These are phyloP conservation scores for Linnemannia hyalina DNA, from an alignment of 192 early-diverging fungal species.

Conservation along the genomic window DNA sequence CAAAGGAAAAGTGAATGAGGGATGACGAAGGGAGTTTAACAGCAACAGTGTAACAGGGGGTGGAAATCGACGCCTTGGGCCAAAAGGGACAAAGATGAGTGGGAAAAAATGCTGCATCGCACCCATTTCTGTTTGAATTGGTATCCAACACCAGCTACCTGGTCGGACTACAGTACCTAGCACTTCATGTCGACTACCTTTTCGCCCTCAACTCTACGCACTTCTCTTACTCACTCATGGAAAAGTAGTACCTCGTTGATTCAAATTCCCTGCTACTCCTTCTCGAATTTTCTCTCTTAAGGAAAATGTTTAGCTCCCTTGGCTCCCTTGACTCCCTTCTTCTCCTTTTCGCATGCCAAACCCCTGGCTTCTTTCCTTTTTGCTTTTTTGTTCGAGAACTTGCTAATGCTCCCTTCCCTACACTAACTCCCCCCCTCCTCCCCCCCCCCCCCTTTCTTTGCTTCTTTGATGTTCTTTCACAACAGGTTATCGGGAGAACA, in stretches of 20 bases:
- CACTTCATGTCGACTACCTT: neutral
- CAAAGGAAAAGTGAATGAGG: neutral
- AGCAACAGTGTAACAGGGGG: neutral
- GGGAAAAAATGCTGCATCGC: no score
- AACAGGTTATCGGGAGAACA: neutral
- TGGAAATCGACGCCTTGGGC: neutral
- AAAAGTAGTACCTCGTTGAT: neutral
- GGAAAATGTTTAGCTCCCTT: neutral
- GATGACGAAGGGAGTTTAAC: neutral
- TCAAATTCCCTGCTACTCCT: neutral
- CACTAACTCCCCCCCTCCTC: neutral
- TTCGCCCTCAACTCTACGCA: neutral
- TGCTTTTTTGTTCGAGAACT: slow-evolving; percentile 5
- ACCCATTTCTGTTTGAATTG: no score
- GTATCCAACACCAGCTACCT: no score
- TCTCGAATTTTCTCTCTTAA: neutral
- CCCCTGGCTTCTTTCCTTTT: neutral
- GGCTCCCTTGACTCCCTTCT: neutral
- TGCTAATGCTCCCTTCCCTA: neutral
- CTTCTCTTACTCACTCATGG: neutral
- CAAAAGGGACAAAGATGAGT: no score
- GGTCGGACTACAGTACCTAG: no score
- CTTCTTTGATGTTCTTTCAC: neutral
- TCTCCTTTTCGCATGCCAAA: neutral
- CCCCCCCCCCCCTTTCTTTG: neutral